These are phyloP conservation scores for Cercophora newfieldiana DNA, from an alignment of 495 filamentous ascomycete genomes.

Conservation along the genomic window DNA sequence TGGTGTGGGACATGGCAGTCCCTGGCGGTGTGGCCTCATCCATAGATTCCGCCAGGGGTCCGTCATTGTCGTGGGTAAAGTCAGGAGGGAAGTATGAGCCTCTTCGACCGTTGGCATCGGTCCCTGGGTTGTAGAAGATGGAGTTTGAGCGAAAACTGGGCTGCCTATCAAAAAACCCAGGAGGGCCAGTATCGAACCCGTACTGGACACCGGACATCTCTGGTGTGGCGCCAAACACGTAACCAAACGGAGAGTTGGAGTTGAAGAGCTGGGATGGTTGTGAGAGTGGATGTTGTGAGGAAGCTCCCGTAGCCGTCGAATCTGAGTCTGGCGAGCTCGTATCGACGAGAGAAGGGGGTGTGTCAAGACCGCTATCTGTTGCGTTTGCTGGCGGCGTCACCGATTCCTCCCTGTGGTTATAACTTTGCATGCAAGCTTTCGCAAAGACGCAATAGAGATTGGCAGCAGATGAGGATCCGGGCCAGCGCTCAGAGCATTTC, in stretches of 20 bases:
- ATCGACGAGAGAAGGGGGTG: constrained; percentile 55
- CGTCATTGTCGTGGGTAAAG: constrained; percentile 36
- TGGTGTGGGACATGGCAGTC: constrained; percentile 18
- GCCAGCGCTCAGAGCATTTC: constrained; percentile 79
- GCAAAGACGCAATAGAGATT: constrained; percentile 78
- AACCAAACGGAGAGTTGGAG: constrained; percentile 53
- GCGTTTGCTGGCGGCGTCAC: constrained; percentile 48
- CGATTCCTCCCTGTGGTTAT: constrained; percentile 58
- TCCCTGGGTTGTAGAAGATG: constrained; percentile 53
- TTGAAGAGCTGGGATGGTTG: constrained; percentile 31
- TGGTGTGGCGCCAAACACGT: constrained; percentile 49
- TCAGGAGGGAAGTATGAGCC: constrained; percentile 58
- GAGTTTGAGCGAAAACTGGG: constrained; percentile 56
- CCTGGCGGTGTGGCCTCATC: constrained; percentile 23
- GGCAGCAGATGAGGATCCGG: constrained; percentile 79
- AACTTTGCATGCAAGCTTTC: constrained; percentile 80
- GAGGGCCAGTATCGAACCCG: constrained; percentile 34
- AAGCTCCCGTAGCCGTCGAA: constrained; percentile 24
- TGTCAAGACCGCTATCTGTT: constrained; percentile 55
- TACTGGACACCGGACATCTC: constrained; percentile 34
- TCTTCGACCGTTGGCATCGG: constrained; percentile 47
- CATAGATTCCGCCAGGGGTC: constrained; percentile 19
- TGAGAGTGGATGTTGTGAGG: constrained; percentile 23
- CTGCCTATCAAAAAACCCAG: constrained; percentile 34
- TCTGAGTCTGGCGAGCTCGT: constrained; percentile 47